Base-by-base conservation (phyloP, 495 filamentous ascomycete species). In the Xylona heveae region DNA sequence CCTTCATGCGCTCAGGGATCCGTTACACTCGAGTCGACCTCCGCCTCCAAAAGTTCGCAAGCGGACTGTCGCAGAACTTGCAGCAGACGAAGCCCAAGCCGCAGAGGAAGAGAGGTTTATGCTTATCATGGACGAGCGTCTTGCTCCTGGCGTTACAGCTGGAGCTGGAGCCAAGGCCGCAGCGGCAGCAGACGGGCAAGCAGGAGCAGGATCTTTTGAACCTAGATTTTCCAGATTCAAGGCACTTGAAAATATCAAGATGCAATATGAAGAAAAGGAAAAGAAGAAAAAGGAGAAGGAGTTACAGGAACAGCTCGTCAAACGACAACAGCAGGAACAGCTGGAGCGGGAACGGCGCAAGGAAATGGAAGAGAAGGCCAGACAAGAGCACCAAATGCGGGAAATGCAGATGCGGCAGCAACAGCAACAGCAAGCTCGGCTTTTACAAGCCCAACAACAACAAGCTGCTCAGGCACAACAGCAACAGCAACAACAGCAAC, bases 181-280 rank as follows among this genome's bases (percentile, higher is more conserved):
- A 30, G 58, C 69, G 3, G 71, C 68, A 34, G 71, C 69, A 8
- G 80, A 90, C 43, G 80, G 71, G n/a, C 67, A 74, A 30, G 63
- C 70, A 19, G 74, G 68, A 29, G 59, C 66, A 2, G 57, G 65
- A 5, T 52, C 71, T 14, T 92, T 85, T 43, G 77, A 91, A 42
- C 79, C 82, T 27, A 65, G 73, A 4, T 95, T 95, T 48, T 81
- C 85, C 33, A 62, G 74, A 8, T 94, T 91, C 57, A 93, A 94
- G 55, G 63, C 77, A 1, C 62, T 99, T 16, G 79, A 78, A 23
- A 74, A 77, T 23, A 92, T 99, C 43, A 78, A 74, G 41, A 60
- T 64, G 38, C 66, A 74, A 33, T 74, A 78, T 30, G 71, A 73
- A 35, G 82, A 90, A 44, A 71, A 66, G 42, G 37, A 53, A 31